Conservation (phyloP, 257 asterid genomes). For the Capsicum pubescens region DNA sequence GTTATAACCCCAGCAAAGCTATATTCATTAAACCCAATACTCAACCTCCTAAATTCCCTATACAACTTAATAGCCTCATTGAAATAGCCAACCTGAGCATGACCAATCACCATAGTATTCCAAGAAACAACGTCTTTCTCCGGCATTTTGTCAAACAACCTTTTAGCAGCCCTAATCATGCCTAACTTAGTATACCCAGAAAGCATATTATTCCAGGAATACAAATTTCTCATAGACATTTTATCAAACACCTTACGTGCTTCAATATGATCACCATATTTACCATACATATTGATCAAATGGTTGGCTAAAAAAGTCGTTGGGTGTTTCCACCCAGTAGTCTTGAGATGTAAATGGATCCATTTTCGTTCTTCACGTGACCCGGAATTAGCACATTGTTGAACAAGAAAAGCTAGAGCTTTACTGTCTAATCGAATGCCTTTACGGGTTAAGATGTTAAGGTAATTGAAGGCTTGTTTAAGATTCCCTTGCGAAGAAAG, state of each 20-base stretch:
- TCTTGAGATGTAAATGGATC: constrained; percentile 63
- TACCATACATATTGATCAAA: constrained; percentile 65
- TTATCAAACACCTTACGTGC: constrained; percentile 79
- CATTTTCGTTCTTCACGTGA: constrained; percentile 54
- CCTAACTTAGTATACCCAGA: constrained; percentile 70
- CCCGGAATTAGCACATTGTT: constrained; percentile 53
- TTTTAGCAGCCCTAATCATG: constrained; percentile 62
- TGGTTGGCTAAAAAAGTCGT: constrained; percentile 61
- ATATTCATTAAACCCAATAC: constrained; percentile 59
- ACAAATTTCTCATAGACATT: constrained; percentile 67
- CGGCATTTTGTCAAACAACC: constrained; percentile 73
- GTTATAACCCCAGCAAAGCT: constrained; percentile 71
- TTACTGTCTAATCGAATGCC: constrained; percentile 60
- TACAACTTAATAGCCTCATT: constrained; percentile 59
- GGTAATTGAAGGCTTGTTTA: constrained; percentile 58
- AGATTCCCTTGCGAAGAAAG: constrained; percentile 59
- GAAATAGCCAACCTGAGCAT: constrained; percentile 55
- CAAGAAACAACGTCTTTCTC: constrained; percentile 71
- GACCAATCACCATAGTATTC: constrained; percentile 78
- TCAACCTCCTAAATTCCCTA: constrained; percentile 56
- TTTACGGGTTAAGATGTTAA: constrained; percentile 54
- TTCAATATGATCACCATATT: constrained; percentile 65
- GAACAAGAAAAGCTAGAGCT: constrained; percentile 55
- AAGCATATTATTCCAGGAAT: constrained; percentile 87
- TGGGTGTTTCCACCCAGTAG: constrained; percentile 63